Evolutionary conservation across 331 rosid species (phyloP).

Genomic region (Pyracantha coccinea): DNA sequence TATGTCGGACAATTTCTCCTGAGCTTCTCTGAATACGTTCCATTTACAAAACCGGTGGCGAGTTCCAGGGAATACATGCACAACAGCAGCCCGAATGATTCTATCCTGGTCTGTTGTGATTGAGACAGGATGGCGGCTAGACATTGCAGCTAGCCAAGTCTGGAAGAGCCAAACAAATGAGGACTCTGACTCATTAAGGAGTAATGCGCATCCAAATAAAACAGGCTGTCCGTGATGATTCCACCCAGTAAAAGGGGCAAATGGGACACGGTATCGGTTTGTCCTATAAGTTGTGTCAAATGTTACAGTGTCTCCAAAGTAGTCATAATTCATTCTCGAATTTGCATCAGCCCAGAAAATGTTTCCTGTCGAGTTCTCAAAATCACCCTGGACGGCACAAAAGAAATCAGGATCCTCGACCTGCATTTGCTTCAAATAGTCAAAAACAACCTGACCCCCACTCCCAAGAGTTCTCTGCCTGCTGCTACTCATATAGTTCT

Average conservation of each 20-base stretch:
- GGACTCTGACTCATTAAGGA: conserved; percentile 34
- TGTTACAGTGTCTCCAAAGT: conserved; percentile 32
- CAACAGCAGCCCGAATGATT: conserved; percentile 28
- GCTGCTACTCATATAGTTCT: conserved; percentile 33
- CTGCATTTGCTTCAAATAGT: conserved; percentile 29
- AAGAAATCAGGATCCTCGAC: conserved; percentile 25
- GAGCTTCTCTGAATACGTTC: conserved; percentile 29
- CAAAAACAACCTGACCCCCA: conserved; percentile 28
- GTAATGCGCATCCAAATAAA: conserved; percentile 33
- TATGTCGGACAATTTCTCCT: conserved; percentile 25
- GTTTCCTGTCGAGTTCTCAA: conserved; percentile 20
- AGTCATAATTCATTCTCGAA: conserved; percentile 27
- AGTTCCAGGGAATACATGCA: conserved; percentile 19
- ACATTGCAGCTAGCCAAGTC: conserved; percentile 31
- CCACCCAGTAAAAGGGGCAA: conserved; percentile 36
- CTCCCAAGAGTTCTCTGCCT: conserved; percentile 30
- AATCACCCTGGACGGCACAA: conserved; percentile 30
- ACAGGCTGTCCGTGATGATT: conserved; percentile 35
- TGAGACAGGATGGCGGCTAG: conserved; percentile 21
- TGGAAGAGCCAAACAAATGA: conserved; percentile 36
- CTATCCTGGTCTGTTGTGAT: conserved; percentile 33
- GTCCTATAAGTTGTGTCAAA: conserved; percentile 28
- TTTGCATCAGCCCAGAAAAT: conserved; percentile 28
- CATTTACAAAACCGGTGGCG: conserved; percentile 33
- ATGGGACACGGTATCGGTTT: conserved; percentile 32